Conservation (phyloP, 2,329 filamentous ascomycete species). For the Erysiphe pulchra region DNA sequence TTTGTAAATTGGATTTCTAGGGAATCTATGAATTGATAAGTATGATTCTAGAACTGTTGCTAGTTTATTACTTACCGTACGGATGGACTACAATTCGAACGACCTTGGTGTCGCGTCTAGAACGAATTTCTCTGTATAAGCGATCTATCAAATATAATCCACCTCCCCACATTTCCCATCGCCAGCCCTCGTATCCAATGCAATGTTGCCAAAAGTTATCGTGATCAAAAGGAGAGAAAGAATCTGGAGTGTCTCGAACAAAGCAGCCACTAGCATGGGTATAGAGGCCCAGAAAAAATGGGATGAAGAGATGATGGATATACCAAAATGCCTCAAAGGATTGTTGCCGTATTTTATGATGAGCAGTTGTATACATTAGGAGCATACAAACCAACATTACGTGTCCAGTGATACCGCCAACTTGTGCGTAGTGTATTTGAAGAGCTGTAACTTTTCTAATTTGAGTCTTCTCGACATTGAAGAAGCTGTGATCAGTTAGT, state of each 20-base stretch:
- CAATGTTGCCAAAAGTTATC: slow-evolving; percentile 72
- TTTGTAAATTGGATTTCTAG: slow-evolving; percentile 96
- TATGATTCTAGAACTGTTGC: not conserved
- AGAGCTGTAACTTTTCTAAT: slow-evolving; percentile 58
- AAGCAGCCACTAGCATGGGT: slow-evolving; percentile 93
- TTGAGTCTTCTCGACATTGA: slow-evolving; percentile 71
- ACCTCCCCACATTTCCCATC: slow-evolving; percentile 80
- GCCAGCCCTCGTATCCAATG: slow-evolving; percentile 85
- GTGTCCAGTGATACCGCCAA: slow-evolving; percentile 84
- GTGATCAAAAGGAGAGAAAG: slow-evolving; percentile 65
- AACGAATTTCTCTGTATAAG: slow-evolving; percentile 71
- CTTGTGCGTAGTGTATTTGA: slow-evolving; percentile 73
- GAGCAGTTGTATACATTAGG: slow-evolving; percentile 89
- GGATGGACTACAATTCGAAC: slow-evolving; percentile 87
- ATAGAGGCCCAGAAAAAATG: slow-evolving; percentile 80
- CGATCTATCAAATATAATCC: slow-evolving; percentile 70
- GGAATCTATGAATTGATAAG: slow-evolving; percentile 33
- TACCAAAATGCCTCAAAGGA: slow-evolving; percentile 99
- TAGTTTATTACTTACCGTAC: slow-evolving; percentile 37
- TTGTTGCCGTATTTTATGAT: slow-evolving; percentile 81
- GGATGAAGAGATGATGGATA: slow-evolving; percentile 93
- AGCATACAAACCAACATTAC: slow-evolving; percentile 99
- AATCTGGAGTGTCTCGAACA: slow-evolving; percentile 52
- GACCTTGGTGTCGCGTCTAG: slow-evolving; percentile 64
- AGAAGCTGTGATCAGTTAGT: slow-evolving; percentile 36